A percentile compares a stretch with the other conserved stretches of the same genome.
phyloP scores from a whole-genome alignment of 2,329 filamentous ascomycete genomes.

The Colletotrichum ledebouriae region DNA sequence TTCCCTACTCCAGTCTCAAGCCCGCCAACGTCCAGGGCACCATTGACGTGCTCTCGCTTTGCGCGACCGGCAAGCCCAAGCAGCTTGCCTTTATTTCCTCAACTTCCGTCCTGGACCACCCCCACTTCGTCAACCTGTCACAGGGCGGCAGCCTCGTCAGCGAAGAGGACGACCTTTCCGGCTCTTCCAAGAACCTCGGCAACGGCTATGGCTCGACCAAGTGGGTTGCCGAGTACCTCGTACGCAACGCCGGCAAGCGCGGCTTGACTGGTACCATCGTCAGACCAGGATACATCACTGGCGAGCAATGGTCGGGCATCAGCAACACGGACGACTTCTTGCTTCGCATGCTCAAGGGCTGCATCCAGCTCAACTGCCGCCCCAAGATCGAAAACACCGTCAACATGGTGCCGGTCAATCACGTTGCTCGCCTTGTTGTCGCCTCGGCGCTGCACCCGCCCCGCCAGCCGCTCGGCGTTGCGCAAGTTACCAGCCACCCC shows the following conservation, averaged over 20 bases:
- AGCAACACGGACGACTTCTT: conserved; percentile 92
- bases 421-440: conserved; percentile 85
- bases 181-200: conserved; percentile 80
- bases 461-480: conserved; percentile 62
- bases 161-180: conserved; percentile 79
- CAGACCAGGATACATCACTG: conserved; percentile 87
- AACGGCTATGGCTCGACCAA: conserved; percentile 95
- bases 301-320: conserved; percentile 77
- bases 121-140: conserved; percentile 83
- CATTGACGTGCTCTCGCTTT: conserved; percentile 81
- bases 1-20: conserved; percentile 79
- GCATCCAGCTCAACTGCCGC: conserved; percentile 79
- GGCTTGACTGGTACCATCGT: conserved; percentile 83
- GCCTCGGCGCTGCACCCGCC: conserved; percentile 78
- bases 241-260: conserved; percentile 81
- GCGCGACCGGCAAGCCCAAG: conserved; percentile 83
- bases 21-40: conserved; percentile 85
- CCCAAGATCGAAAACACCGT: conserved; percentile 88
- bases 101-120: conserved; percentile 84
- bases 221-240: conserved; percentile 78
- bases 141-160: conserved; percentile 75
- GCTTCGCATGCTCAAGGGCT: conserved; percentile 87
- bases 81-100: conserved; percentile 85
- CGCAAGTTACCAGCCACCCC: conserved; percentile 85
- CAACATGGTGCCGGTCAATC: conserved; percentile 89